Conservation (phyloP, 1,284 basidiomycete genomes). For the Pterula multifida region DNA sequence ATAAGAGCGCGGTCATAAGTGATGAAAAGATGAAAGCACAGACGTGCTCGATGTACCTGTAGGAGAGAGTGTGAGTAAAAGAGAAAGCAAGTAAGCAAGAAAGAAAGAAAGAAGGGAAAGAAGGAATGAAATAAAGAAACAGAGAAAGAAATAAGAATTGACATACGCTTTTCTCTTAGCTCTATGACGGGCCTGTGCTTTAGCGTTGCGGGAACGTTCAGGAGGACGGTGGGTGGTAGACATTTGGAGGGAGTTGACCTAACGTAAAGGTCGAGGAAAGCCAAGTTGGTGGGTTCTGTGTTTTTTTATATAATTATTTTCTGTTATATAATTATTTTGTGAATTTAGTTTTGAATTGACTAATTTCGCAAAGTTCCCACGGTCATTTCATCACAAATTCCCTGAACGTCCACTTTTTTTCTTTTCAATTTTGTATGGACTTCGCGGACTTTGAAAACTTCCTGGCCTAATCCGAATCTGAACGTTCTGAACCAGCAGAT, state of each 20-base stretch:
- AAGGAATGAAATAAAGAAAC: constrained; percentile 24
- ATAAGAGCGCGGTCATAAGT: constrained; percentile 9
- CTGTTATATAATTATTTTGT: too few relatives aligned
- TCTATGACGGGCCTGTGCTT: constrained; percentile 82
- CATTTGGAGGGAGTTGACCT: neutral
- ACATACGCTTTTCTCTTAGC: constrained; percentile 90
- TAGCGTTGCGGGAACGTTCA: constrained; percentile 76
- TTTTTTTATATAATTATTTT: too few relatives aligned
- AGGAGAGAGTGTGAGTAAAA: too few relatives aligned
- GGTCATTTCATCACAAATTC: too few relatives aligned
- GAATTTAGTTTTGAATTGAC: too few relatives aligned
- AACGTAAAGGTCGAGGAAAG: neutral
- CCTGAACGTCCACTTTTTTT: constrained; percentile 19
- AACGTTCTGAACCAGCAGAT: neutral
- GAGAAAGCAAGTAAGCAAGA: neutral
- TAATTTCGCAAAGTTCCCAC: too few relatives aligned
- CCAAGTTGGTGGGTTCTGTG: neutral
- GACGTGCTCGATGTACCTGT: constrained; percentile 46
- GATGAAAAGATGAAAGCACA: constrained; percentile 15
- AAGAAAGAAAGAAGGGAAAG: neutral
- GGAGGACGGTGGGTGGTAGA: neutral
- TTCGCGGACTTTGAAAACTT: constrained; percentile 34
- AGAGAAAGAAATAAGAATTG: too few relatives aligned
- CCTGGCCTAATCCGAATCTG: neutral
- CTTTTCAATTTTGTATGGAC: constrained; percentile 61